Percentiles rank a stretch among this genome's conserved stretches.
Evolutionary conservation across 306 rosid genomes (phyloP).

Genomic region (Dryas octopetala): DNA sequence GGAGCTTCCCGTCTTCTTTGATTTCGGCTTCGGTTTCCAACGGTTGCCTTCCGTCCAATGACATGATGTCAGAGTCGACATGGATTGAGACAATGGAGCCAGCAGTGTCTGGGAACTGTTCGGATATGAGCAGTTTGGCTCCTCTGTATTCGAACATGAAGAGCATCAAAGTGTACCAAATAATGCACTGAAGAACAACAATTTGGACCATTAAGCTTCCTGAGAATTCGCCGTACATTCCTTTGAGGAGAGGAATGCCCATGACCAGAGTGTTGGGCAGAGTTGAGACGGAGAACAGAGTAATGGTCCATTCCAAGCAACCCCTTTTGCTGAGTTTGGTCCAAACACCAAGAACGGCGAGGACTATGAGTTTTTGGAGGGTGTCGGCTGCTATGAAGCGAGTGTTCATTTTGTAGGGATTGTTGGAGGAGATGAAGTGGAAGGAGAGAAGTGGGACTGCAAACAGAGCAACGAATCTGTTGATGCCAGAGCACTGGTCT

Average conservation of each 20-base stretch:
- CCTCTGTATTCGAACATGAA: constrained; percentile 82
- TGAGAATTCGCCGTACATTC: constrained; percentile 81
- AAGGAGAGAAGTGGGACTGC: constrained; percentile 91
- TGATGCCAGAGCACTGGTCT: constrained; percentile 89
- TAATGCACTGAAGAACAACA: constrained; percentile 88
- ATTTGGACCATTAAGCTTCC: constrained; percentile 88
- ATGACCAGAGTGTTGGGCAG: constrained; percentile 85
- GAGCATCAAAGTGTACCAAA: constrained; percentile 84
- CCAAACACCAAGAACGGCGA: constrained; percentile 57
- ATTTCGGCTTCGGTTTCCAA: constrained; percentile 72
- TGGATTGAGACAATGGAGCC: constrained; percentile 85
- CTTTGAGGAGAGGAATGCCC: constrained; percentile 85
- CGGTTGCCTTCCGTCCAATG: constrained; percentile 65
- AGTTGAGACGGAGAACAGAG: constrained; percentile 78
- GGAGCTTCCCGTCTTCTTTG: constrained; percentile 80
- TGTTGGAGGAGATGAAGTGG: constrained; percentile 79
- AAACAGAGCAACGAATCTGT: constrained; percentile 82
- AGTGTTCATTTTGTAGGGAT: constrained; percentile 79
- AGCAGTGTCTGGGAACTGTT: constrained; percentile 86
- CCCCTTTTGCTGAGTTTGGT: constrained; percentile 53
- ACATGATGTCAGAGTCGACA: constrained; percentile 84
- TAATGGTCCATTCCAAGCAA: constrained; percentile 80
- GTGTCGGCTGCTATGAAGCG: constrained; percentile 82
- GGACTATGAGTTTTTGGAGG: constrained; percentile 73
- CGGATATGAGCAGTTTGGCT: constrained; percentile 66